phyloP scores from a whole-genome alignment of 768 basidiomycete species.

The Tricholoma terreum region DNA sequence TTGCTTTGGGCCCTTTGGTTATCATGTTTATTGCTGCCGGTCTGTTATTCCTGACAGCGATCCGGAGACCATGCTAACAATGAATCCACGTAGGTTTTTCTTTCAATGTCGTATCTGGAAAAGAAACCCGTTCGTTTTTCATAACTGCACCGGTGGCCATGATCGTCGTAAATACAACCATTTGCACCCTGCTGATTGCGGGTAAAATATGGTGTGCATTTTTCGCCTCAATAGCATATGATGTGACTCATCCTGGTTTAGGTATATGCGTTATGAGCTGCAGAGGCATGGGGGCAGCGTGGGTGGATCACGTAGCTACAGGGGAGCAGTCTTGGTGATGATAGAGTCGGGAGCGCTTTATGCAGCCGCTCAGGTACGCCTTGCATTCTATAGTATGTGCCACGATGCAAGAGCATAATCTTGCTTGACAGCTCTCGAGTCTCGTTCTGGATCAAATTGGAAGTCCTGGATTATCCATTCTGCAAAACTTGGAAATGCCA shows the following conservation, averaged over 20 bases:
- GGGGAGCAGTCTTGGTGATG: not conserved
- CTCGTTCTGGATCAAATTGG: not conserved
- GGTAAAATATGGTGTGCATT: conserved; percentile 4
- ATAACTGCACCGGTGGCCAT: not conserved
- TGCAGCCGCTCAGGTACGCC: not conserved
- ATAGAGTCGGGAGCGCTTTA: conserved; percentile 6
- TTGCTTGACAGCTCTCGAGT: not conserved
- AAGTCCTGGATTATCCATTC: not conserved
- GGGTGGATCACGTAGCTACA: not conserved
- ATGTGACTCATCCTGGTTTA: not conserved
- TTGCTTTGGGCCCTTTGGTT: not conserved
- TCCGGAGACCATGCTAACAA: not conserved
- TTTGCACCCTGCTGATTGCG: conserved; percentile 6
- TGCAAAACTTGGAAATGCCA: conserved; percentile 4
- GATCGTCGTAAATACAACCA: conserved; percentile 1
- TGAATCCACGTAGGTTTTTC: not conserved
- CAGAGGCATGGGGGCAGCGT: not conserved
- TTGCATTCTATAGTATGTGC: not conserved
- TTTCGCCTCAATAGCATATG: no score
- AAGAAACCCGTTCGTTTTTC: not conserved
- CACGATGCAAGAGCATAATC: not conserved
- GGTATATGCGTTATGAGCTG: conserved; percentile 3
- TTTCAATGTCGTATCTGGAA: not conserved
- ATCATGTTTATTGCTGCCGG: conserved; percentile 3
- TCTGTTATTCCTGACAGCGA: not conserved